A percentile compares a stretch with the other conserved stretches of the same genome.
Conservation (phyloP, 129 eudicot genomes). For the Kitagawia praeruptora region DNA sequence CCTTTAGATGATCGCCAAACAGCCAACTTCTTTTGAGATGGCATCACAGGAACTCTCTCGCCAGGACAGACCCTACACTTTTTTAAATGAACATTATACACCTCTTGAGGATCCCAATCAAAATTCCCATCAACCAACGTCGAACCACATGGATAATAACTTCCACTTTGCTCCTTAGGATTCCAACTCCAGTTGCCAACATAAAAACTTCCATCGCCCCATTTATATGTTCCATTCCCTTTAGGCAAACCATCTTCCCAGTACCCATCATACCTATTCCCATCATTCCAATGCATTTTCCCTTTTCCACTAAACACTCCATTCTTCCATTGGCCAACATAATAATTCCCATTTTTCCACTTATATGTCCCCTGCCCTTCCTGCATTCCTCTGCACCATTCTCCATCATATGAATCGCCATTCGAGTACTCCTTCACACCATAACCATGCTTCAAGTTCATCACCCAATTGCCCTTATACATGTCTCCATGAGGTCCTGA, state of each 20-base stretch:
- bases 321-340: conserved; percentile 69
- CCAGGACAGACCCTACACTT: conserved; percentile 20
- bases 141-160: conserved; percentile 32
- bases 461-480: conserved; percentile 67
- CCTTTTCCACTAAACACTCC: conserved; percentile 69
- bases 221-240: conserved; percentile 58
- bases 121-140: conserved; percentile 2
- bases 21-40: conserved; percentile 38
- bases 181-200: conserved; percentile 72
- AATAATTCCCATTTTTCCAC: conserved; percentile 65
- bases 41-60: conserved; percentile 31
- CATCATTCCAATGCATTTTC: conserved; percentile 48
- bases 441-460: conserved; percentile 70
- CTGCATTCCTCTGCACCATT: conserved; percentile 74
- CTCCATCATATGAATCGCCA: conserved; percentile 84
- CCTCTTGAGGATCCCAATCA: conserved; percentile 31
- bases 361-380: conserved; percentile 74
- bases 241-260: conserved; percentile 88
- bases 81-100: conserved; percentile 6
- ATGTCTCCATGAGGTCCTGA: conserved; percentile 68
- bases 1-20: conserved; percentile 67
- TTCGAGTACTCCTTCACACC: conserved; percentile 55
- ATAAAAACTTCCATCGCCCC: conserved; percentile 54
- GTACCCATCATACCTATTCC: conserved; percentile 61
- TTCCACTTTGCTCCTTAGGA: conserved; percentile 50